Percentiles rank a stretch among this genome's conserved stretches.
Evolutionary conservation across 169 alveolate genomes (phyloP).

Genomic region (Cryptosporidium felis): DNA sequence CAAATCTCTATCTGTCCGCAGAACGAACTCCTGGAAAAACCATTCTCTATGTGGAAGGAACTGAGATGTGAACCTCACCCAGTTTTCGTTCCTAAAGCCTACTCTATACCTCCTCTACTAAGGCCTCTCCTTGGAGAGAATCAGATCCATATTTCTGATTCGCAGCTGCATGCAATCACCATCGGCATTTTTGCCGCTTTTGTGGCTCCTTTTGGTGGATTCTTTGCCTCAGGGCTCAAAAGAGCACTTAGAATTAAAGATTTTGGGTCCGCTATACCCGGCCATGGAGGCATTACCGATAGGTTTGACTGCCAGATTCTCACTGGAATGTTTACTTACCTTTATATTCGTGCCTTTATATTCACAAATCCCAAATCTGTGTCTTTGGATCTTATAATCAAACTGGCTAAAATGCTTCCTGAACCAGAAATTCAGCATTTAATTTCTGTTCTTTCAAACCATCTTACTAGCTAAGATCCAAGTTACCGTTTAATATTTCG

Average conservation of each 20-base stretch:
- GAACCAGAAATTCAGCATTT: conserved; percentile 54
- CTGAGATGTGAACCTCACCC: conserved; percentile 75
- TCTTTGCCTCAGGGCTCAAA: conserved; percentile 99
- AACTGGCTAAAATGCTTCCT: conserved; percentile 53
- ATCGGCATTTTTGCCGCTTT: conserved; percentile 95
- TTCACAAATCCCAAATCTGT: conserved; percentile 64
- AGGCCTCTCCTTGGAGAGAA: conserved; percentile 22
- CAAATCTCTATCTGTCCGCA: conserved; percentile 90
- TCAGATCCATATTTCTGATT: conserved; percentile 73
- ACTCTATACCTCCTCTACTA: conserved; percentile 71
- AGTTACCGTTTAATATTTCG: not conserved
- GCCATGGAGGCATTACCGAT: conserved; percentile 99
- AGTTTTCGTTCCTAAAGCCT: conserved; percentile 49
- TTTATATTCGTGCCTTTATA: conserved; percentile 75
- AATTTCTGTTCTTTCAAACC: conserved; percentile 14
- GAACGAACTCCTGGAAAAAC: conserved; percentile 75
- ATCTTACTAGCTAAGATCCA: not conserved
- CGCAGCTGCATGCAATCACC: conserved; percentile 90
- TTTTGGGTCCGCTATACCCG: conserved; percentile 98
- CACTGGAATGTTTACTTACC: conserved; percentile 87
- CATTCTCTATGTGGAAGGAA: conserved; percentile 84
- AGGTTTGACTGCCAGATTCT: conserved; percentile 97
- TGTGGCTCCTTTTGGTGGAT: conserved; percentile 99
- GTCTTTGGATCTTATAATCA: conserved; percentile 45
- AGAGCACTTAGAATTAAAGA: conserved; percentile 97